A percentile compares a stretch with the other conserved stretches of the same genome.
Evolutionary conservation across 129 eudicot genomes (phyloP).

Genomic region (Flaveria bidentis): DNA sequence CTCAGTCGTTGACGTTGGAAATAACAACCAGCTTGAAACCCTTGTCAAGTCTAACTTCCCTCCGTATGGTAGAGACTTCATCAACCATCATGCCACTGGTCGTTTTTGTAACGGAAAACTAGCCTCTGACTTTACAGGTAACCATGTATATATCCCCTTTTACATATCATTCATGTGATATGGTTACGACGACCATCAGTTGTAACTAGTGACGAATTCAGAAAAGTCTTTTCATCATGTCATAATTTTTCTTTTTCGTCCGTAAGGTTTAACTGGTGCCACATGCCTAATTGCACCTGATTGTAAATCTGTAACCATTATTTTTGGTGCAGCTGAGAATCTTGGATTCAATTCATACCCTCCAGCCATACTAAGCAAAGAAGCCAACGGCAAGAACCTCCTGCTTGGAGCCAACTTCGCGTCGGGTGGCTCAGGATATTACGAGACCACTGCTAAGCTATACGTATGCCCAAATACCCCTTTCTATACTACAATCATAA

Average conservation of each 20-base stretch:
- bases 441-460: slow-evolving; percentile 68
- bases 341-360: slow-evolving; percentile 82
- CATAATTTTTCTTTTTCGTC: too few species aligned
- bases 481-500: background rate
- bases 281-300: too few species aligned
- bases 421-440: slow-evolving; percentile 84
- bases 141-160: background rate
- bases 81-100: slow-evolving; percentile 56
- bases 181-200: too few species aligned
- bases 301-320: too few species aligned
- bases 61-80: slow-evolving; percentile 89
- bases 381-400: slow-evolving; percentile 62
- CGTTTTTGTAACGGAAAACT: slow-evolving; percentile 93
- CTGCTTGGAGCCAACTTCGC: slow-evolving; percentile 92
- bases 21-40: slow-evolving; percentile 74
- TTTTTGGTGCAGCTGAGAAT: slow-evolving; percentile 60
- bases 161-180: background rate
- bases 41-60: slow-evolving; percentile 76
- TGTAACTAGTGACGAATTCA: too few species aligned
- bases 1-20: slow-evolving; percentile 86
- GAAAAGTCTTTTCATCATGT: too few species aligned
- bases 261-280: too few species aligned
- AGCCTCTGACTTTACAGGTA: slow-evolving; percentile 89
- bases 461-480: slow-evolving; percentile 45
- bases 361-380: slow-evolving; percentile 70